phyloP scores from a whole-genome alignment of 1,284 basidiomycete species.

The Mycena sp. region DNA sequence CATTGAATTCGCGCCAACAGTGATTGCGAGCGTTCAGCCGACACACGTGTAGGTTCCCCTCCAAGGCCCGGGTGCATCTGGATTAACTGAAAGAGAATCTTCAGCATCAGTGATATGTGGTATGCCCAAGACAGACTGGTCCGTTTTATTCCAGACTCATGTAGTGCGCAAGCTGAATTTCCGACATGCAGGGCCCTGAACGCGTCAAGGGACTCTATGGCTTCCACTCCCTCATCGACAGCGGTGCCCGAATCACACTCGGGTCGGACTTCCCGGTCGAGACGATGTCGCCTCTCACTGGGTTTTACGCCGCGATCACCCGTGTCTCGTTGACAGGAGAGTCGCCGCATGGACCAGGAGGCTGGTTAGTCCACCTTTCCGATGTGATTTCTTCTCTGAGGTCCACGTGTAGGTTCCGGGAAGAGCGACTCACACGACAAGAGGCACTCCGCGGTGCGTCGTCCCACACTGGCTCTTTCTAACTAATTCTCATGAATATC shows the following conservation, averaged over 20 bases:
- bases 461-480: background rate
- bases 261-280: constrained; percentile 97
- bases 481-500: too few relatives aligned
- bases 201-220: constrained; percentile 89
- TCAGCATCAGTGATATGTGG: constrained; percentile 89
- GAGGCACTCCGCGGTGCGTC: constrained; percentile 73
- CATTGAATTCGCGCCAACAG: too few relatives aligned
- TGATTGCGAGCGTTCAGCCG: too few relatives aligned
- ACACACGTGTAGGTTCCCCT: too few relatives aligned
- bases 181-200: constrained; percentile 63
- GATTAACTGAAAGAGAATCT: too few relatives aligned
- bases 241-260: constrained; percentile 70
- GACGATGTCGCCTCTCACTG: constrained; percentile 75
- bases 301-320: constrained; percentile 90
- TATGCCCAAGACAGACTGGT: constrained; percentile 82
- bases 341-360: constrained; percentile 84
- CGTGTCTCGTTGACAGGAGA: constrained; percentile 76
- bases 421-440: constrained; percentile 77
- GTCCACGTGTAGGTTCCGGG: constrained; percentile 59
- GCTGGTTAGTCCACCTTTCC: constrained; percentile 62
- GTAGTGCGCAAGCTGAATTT: background rate
- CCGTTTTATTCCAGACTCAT: too few relatives aligned
- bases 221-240: constrained; percentile 77
- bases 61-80: too few relatives aligned
- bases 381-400: background rate